Evolutionary conservation across 176 grass and related monocot species (phyloP).

Genomic region (Avena atlantica): DNA sequence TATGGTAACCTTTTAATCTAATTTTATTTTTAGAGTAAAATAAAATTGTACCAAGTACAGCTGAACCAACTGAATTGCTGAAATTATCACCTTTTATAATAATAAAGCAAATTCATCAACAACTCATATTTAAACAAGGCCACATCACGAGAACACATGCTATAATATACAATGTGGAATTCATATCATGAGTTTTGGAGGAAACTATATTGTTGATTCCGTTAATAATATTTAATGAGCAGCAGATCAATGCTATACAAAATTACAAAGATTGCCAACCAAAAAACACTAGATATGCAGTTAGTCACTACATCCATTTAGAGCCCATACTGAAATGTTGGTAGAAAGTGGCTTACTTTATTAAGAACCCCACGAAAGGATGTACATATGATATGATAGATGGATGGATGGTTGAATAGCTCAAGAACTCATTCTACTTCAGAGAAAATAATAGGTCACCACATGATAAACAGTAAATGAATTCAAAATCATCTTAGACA

Average conservation of each 20-base stretch:
- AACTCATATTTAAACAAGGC: constrained; percentile 17
- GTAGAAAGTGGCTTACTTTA: not conserved
- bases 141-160: not conserved
- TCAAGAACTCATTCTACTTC: not conserved
- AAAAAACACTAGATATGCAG: not conserved
- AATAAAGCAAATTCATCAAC: not conserved
- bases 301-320: not conserved
- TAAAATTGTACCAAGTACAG: not conserved
- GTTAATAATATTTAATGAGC: not conserved
- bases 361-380: not conserved
- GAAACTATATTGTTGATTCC: not conserved
- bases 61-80: not conserved
- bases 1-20: not conserved
- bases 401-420: not conserved
- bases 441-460: not conserved
- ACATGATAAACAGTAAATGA: not conserved
- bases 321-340: not conserved
- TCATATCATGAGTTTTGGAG: not conserved
- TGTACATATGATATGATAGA: not conserved
- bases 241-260: not conserved
- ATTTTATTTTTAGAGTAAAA: not conserved
- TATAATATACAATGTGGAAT: not conserved
- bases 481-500: not conserved
- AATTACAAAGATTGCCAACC: no score
- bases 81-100: not conserved